Percentiles rank a stretch among this genome's conserved stretches.
Evolutionary conservation across 2,329 filamentous ascomycete genomes (phyloP).

Genomic region (Aspergillus texensis): DNA sequence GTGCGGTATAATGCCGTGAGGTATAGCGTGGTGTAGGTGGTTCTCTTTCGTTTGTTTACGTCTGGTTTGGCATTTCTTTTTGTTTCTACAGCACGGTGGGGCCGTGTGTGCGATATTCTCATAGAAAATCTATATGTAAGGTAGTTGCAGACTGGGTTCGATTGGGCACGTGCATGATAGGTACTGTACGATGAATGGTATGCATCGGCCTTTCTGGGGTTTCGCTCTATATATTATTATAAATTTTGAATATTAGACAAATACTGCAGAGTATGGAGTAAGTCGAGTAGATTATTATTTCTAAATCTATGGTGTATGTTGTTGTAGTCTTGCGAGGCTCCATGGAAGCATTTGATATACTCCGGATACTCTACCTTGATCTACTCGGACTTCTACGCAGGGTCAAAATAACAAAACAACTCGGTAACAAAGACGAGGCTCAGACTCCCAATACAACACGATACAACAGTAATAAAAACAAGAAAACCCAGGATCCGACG

Average conservation of each 20-base stretch:
- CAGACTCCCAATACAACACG: neutral
- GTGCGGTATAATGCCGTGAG: slow-evolving; percentile 68
- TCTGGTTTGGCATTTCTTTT: neutral
- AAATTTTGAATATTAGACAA: neutral
- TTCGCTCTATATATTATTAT: neutral
- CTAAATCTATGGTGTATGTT: neutral
- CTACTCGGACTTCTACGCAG: neutral
- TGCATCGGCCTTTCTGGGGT: neutral
- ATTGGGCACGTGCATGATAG: neutral
- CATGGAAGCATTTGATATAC: neutral
- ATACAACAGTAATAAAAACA: neutral
- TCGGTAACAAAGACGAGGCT: neutral
- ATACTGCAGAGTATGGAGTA: neutral
- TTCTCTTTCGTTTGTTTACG: neutral
- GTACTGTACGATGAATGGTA: slow-evolving; percentile 1
- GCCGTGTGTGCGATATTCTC: neutral
- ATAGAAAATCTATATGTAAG: neutral
- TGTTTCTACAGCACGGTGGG: neutral
- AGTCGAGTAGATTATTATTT: neutral
- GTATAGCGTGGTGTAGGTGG: neutral
- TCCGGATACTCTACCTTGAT: too few species aligned
- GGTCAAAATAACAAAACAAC: neutral
- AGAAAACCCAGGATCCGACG: neutral
- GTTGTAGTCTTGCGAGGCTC: neutral
- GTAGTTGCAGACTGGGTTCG: slow-evolving; percentile 1